phyloP scores from a whole-genome alignment of 495 filamentous ascomycete genomes.

The Tuber melanosporum region DNA sequence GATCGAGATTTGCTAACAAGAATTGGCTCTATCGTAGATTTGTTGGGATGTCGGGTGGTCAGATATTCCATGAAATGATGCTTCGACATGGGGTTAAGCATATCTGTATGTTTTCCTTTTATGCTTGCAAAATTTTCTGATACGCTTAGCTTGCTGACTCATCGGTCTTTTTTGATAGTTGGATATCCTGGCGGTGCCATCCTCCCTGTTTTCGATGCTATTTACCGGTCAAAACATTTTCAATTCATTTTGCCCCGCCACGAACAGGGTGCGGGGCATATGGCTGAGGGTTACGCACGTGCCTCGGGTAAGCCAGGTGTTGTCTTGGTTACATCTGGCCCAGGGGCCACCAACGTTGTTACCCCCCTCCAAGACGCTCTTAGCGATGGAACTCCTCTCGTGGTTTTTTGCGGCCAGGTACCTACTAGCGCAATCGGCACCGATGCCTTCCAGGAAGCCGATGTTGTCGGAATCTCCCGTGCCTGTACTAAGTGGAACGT shows the following conservation, averaged over 20 bases:
- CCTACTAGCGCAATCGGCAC: constrained; percentile 65
- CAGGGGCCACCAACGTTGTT: constrained; percentile 71
- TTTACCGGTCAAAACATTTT: constrained; percentile 74
- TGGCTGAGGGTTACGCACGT: constrained; percentile 73
- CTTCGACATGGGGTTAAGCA: constrained; percentile 83
- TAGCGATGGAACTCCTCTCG: constrained; percentile 70
- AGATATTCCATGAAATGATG: constrained; percentile 99
- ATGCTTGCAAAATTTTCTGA: constrained; percentile 14
- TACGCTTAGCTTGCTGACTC: constrained; percentile 18
- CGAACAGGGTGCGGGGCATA: constrained; percentile 75
- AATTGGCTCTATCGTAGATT: constrained; percentile 54
- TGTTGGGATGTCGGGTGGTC: constrained; percentile 88
- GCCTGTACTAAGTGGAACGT: constrained; percentile 83
- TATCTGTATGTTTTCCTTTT: constrained; percentile 59
- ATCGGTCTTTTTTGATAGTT: constrained; percentile 44
- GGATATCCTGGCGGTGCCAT: constrained; percentile 75
- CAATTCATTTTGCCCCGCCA: constrained; percentile 72
- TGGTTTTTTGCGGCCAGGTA: constrained; percentile 75
- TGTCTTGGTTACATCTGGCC: constrained; percentile 71
- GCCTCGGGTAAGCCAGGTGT: constrained; percentile 69
- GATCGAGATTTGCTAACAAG: constrained; percentile 19
- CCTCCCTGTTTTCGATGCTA: constrained; percentile 77
- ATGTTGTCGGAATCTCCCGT: constrained; percentile 68
- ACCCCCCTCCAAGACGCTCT: constrained; percentile 74
- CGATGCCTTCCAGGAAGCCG: constrained; percentile 75